phyloP scores from a whole-genome alignment of 495 filamentous ascomycete species.

The Friedmanniomyces endolithicus region DNA sequence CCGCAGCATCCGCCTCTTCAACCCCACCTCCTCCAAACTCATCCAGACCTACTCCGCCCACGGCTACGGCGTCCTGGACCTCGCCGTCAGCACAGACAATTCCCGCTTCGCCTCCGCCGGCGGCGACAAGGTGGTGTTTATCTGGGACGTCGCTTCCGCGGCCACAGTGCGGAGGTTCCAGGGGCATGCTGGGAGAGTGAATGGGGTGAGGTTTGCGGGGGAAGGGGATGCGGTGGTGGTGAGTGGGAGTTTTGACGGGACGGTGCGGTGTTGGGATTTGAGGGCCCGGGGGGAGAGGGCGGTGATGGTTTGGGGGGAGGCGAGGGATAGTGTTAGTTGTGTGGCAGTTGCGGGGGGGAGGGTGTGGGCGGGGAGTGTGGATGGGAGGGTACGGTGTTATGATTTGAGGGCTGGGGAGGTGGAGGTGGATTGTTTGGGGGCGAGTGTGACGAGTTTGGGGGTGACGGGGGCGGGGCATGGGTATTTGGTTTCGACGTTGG shows the following conservation, averaged over 20 bases:
- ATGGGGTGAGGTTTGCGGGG: constrained; percentile 65
- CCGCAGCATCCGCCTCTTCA: constrained; percentile 64
- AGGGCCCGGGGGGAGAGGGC: constrained; percentile 51
- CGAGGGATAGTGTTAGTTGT: constrained; percentile 58
- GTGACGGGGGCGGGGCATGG: constrained; percentile 60
- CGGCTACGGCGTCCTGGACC: constrained; percentile 76
- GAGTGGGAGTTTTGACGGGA: constrained; percentile 49
- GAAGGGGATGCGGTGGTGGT: constrained; percentile 57
- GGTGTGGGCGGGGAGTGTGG: constrained; percentile 66
- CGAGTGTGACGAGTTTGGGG: constrained; percentile 50
- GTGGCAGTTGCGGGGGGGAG: constrained; percentile 45
- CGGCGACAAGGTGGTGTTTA: constrained; percentile 78
- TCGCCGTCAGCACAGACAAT: constrained; percentile 66
- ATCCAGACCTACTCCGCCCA: constrained; percentile 84
- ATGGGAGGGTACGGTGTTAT: constrained; percentile 72
- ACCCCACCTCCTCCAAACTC: constrained; percentile 49
- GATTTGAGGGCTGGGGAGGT: constrained; percentile 73
- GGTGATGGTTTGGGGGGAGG: constrained; percentile 66
- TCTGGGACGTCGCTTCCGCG: constrained; percentile 83
- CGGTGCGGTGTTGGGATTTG: constrained; percentile 75
- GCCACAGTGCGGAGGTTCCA: constrained; percentile 61
- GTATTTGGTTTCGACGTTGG: constrained; percentile 61
- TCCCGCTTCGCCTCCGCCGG: constrained; percentile 67
- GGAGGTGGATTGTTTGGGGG: constrained; percentile 56
- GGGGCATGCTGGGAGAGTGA: constrained; percentile 51